Base-by-base conservation (phyloP, 139 green algal genomes). In the Coelastrella sp. region DNA sequence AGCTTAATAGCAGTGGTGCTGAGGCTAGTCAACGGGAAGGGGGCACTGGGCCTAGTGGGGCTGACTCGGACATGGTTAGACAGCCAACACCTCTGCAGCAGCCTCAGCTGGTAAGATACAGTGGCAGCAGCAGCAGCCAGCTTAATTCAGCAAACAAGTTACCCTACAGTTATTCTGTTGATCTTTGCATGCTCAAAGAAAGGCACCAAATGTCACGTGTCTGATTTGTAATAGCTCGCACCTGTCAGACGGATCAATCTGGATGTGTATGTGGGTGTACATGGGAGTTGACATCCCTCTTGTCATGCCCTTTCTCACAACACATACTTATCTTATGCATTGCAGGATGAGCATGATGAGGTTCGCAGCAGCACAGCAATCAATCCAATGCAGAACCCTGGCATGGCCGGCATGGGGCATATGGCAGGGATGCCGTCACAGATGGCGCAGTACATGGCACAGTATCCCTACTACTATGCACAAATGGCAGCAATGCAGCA, bases 291-390 rank as follows among this genome's bases (percentile, higher is more conserved):
- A n/a, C n/a, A n/a, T n/a, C n/a, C n/a, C n/a, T n/a, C n/a, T n/a
- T n/a, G n/a, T n/a, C n/a, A n/a, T n/a, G n/a, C n/a, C n/a, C n/a
- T n/a, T n/a, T n/a, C n/a, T n/a, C 41, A 27, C 25, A 13, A 2
- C 13, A 34, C 34, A 74, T 27, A 19, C 8, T n/a, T 8, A 50
- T n/a, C 9, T 15, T 4, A 1, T 57, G 35, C 68, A 57, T 1
- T 30, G 35, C 75, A 82, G 75, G 75, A 82, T 9, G 75, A 82
- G 51, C 34, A 27, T 11, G 75, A 82, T 38, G 75, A 82, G 48
- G 75, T 82, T 27, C 75, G 75, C 23, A 71, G 50, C 21, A 57
- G 35, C 17, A 43, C 72, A 40, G 53, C 75, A 40, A 35, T 17
- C 27, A 40, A 38, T 32, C 30, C 35, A 27, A 79, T 79, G 69